Percentiles rank a stretch among this genome's conserved stretches.
Conservation (phyloP, 75 land plant species). For the Larix kaempferi region DNA sequence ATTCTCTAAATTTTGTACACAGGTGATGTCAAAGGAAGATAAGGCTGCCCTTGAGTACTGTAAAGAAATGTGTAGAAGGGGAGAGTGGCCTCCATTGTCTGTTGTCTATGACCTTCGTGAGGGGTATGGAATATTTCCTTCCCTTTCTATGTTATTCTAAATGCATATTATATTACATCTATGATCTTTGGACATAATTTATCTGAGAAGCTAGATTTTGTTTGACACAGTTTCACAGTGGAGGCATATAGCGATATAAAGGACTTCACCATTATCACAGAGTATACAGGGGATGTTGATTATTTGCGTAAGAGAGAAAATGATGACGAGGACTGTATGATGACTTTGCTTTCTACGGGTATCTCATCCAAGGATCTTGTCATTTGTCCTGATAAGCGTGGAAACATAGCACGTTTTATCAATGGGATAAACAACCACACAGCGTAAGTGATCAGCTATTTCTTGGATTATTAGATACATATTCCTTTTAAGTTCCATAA, state of each 20-base stretch:
- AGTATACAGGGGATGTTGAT: slow-evolving; percentile 56
- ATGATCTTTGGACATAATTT: not conserved
- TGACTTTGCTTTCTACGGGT: slow-evolving; percentile 39
- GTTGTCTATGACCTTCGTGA: slow-evolving; percentile 67
- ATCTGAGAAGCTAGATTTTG: not conserved
- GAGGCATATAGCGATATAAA: slow-evolving; percentile 45
- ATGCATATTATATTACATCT: not conserved
- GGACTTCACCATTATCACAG: slow-evolving; percentile 51
- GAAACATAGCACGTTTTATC: slow-evolving; percentile 52
- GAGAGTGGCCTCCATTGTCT: slow-evolving; percentile 77
- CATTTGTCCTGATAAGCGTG: slow-evolving; percentile 57
- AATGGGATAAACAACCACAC: slow-evolving; percentile 59
- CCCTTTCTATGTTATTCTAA: not conserved
- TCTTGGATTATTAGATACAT: not conserved
- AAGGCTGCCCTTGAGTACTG: slow-evolving; percentile 54
- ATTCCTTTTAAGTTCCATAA: not conserved
- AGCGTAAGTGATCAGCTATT: slow-evolving; percentile 13
- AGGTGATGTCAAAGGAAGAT: slow-evolving; percentile 71
- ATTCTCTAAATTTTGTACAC: not conserved
- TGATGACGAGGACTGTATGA: slow-evolving; percentile 58
- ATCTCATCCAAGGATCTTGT: slow-evolving; percentile 33
- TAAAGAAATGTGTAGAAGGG: slow-evolving; percentile 65
- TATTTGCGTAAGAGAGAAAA: slow-evolving; percentile 34
- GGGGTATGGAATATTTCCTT: slow-evolving; percentile 39
- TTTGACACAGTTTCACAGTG: slow-evolving; percentile 42